Evolutionary conservation across 73 alveolate genomes (phyloP).

Genomic region (Tetrahymena malaccensis): DNA sequence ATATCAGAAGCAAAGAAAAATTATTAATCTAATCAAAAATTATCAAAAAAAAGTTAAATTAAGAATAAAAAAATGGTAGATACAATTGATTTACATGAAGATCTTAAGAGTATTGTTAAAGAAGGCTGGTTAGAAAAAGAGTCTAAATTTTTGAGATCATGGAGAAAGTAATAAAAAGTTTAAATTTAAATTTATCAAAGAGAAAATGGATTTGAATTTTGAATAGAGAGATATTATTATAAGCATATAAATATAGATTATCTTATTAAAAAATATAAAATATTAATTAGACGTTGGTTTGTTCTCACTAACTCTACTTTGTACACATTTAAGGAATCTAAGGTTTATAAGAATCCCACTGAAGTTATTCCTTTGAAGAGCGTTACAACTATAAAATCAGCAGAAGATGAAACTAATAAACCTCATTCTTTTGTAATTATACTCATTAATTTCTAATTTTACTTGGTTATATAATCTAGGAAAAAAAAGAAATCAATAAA

Average conservation of each 20-base stretch:
- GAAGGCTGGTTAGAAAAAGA: constrained; percentile 86
- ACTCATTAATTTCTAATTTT: not conserved
- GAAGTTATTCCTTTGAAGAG: constrained; percentile 61
- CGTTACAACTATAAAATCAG: constrained; percentile 74
- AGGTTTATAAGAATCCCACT: constrained; percentile 68
- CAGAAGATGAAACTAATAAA: constrained; percentile 65
- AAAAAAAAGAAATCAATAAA: not conserved
- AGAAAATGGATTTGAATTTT: not conserved
- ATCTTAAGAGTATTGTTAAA: constrained; percentile 53
- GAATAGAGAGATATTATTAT: not conserved
- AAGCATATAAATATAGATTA: not conserved
- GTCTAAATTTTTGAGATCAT: constrained; percentile 62
- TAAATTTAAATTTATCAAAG: not conserved
- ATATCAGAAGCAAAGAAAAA: not conserved
- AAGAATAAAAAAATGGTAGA: not conserved
- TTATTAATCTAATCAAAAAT: not conserved
- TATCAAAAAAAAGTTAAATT: not conserved
- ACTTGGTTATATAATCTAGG: not conserved
- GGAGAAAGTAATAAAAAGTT: constrained; percentile 71
- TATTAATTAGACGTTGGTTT: constrained; percentile 57
- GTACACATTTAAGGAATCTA: constrained; percentile 62
- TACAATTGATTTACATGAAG: constrained; percentile 6
- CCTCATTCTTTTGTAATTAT: constrained; percentile 52
- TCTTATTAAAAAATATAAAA: not conserved
- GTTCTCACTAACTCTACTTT: constrained; percentile 62